Evolutionary conservation across 163 green algal species (phyloP).

Genomic region (Botryococcus braunii): DNA sequence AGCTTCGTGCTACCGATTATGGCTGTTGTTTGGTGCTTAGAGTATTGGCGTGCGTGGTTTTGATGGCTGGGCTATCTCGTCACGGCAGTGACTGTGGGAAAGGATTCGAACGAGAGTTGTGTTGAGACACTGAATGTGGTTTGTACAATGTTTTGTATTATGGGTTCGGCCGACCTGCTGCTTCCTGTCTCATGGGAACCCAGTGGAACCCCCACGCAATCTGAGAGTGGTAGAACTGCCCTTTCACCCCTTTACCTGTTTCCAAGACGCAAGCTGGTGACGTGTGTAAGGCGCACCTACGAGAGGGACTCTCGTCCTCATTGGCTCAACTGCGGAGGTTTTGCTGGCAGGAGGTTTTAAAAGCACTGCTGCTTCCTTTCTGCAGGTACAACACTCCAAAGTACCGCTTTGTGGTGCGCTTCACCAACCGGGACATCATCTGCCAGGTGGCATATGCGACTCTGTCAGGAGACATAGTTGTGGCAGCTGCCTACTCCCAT

Average conservation of each 20-base stretch:
- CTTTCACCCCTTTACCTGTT: neutral
- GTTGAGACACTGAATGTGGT: too few species aligned
- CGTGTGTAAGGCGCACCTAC: neutral
- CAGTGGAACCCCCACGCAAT: too few species aligned
- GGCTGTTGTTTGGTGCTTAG: neutral
- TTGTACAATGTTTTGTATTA: too few species aligned
- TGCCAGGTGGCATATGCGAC: conserved; percentile 91
- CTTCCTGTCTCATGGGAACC: too few species aligned
- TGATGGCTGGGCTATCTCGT: too few species aligned
- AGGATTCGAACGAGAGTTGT: too few species aligned
- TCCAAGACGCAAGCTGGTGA: neutral
- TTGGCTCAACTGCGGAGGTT: neutral
- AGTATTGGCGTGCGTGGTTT: too few species aligned
- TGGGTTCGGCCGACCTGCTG: too few species aligned
- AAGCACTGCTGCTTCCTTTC: neutral
- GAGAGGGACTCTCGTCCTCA: neutral
- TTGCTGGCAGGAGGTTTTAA: neutral
- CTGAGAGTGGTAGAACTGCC: neutral
- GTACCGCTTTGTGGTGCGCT: conserved; percentile 85
- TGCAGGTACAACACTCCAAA: conserved; percentile 56
- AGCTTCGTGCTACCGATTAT: neutral
- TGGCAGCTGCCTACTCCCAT: conserved; percentile 79
- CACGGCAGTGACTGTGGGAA: too few species aligned
- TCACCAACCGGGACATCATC: conserved; percentile 88
- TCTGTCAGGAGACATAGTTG: conserved; percentile 84